phyloP scores from a whole-genome alignment of 495 filamentous ascomycete species.

The Penicillium flavigenum region DNA sequence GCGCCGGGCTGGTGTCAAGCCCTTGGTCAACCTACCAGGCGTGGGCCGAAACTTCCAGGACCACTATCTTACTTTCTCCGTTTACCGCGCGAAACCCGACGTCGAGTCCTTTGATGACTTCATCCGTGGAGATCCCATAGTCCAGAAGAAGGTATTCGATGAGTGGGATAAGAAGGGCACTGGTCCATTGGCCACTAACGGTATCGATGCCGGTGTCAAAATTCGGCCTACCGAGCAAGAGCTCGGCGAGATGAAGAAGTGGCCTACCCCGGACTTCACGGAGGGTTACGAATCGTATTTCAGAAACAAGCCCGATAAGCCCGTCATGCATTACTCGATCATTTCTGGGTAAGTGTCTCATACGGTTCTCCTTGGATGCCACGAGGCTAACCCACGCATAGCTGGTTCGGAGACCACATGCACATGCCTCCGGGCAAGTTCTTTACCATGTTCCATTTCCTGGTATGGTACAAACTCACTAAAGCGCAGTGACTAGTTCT shows the following conservation, averaged over 20 bases:
- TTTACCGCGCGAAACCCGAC: conserved; percentile 73
- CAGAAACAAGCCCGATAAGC: conserved; percentile 82
- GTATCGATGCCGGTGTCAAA: conserved; percentile 82
- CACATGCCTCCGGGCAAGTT: conserved; percentile 75
- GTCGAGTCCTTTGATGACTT: conserved; percentile 82
- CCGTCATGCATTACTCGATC: conserved; percentile 78
- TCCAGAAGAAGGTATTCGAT: conserved; percentile 66
- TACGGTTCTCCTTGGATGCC: conserved; percentile 4
- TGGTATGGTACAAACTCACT: conserved; percentile 38
- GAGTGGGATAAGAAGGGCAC: conserved; percentile 81
- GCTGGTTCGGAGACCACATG: conserved; percentile 62
- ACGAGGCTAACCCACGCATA: conserved; percentile 13
- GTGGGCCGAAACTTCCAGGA: conserved; percentile 84
- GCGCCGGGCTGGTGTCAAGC: conserved; percentile 65
- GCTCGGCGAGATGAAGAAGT: conserved; percentile 62
- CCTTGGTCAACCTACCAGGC: conserved; percentile 74
- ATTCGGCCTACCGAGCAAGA: conserved; percentile 71
- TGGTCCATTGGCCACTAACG: conserved; percentile 77
- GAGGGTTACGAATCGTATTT: conserved; percentile 77
- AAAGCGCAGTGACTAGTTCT: not conserved
- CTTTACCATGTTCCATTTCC: conserved; percentile 86
- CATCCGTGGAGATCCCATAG: conserved; percentile 67
- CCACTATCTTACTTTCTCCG: conserved; percentile 78
- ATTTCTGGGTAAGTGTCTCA: conserved; percentile 52
- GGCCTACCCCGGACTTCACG: conserved; percentile 66